phyloP scores from a whole-genome alignment of 2,329 filamentous ascomycete genomes.

The Colletotrichum higginsianum region DNA sequence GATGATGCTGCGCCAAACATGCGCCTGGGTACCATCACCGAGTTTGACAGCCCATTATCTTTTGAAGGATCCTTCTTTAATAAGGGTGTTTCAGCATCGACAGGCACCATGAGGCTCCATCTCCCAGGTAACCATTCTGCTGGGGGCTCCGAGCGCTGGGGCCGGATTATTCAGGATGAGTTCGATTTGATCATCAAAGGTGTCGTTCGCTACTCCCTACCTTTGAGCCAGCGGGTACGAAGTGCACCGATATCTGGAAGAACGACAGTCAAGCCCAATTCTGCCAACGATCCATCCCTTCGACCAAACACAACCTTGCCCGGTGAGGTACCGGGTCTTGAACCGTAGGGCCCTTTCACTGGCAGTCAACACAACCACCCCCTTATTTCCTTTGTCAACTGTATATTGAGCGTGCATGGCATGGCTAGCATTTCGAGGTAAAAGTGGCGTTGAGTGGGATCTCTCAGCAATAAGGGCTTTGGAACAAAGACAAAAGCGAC shows the following conservation, averaged over 20 bases:
- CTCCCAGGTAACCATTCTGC: conserved; percentile 92
- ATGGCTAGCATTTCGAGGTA: conserved; percentile 44
- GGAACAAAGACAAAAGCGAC: conserved; percentile 39
- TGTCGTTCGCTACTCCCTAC: conserved; percentile 85
- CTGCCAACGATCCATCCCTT: conserved; percentile 67
- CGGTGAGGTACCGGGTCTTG: conserved; percentile 28
- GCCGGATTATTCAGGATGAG: conserved; percentile 88
- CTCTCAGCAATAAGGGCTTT: conserved; percentile 37
- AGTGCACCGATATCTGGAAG: conserved; percentile 73
- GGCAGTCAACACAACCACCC: conserved; percentile 42
- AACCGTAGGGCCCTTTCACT: conserved; percentile 17
- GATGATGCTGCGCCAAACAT: conserved; percentile 84
- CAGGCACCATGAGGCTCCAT: conserved; percentile 85
- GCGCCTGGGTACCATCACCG: conserved; percentile 88
- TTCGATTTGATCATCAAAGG: conserved; percentile 95
- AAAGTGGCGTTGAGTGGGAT: conserved; percentile 38
- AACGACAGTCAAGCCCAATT: conserved; percentile 73
- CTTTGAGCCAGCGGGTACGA: conserved; percentile 72
- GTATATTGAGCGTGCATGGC: conserved; percentile 57
- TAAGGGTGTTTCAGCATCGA: conserved; percentile 78
- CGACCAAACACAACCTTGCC: conserved; percentile 56
- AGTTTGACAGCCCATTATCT: conserved; percentile 88
- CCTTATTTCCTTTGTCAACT: conserved; percentile 45
- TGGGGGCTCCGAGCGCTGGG: conserved; percentile 89
- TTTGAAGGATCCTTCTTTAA: conserved; percentile 94